Conservation (phyloP, 352 stramenopile genomes). For the Globisporangium perplexum region DNA sequence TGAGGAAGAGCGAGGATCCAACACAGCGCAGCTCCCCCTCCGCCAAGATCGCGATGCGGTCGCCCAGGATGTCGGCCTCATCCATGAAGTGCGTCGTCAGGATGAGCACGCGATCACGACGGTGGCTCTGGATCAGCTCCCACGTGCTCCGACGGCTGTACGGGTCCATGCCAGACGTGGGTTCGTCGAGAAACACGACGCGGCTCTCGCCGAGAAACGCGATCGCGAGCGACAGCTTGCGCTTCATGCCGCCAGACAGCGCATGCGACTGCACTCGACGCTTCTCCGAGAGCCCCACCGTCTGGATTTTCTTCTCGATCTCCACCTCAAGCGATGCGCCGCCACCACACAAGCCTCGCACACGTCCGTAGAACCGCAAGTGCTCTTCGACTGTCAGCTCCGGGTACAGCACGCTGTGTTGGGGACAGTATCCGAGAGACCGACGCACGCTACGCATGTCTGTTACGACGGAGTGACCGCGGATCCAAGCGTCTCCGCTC, state of each 20-base stretch:
- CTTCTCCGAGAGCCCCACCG: conserved; percentile 92
- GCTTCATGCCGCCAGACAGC: conserved; percentile 79
- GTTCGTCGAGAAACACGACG: conserved; percentile 84
- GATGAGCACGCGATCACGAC: conserved; percentile 64
- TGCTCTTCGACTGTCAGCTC: conserved; percentile 96
- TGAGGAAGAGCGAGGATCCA: conserved; percentile 78
- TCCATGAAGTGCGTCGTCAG: conserved; percentile 92
- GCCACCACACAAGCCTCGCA: conserved; percentile 78
- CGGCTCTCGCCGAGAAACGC: conserved; percentile 65
- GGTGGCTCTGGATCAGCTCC: conserved; percentile 76
- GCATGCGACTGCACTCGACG: conserved; percentile 33
- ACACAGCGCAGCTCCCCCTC: conserved; percentile 51
- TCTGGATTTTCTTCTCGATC: conserved; percentile 62
- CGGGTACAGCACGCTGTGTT: conserved; percentile 96
- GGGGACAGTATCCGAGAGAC: conserved; percentile 94
- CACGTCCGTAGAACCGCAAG: conserved; percentile 88
- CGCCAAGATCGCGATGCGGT: conserved; percentile 89
- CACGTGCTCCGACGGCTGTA: conserved; percentile 86
- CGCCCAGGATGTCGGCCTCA: conserved; percentile 89
- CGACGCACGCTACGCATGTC: conserved; percentile 87
- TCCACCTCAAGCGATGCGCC: conserved; percentile 10
- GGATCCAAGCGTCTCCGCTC: conserved; percentile 46
- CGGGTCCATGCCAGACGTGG: conserved; percentile 92
- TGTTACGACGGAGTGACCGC: conserved; percentile 43
- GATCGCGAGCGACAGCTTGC: conserved; percentile 75